Evolutionary conservation across 352 stramenopile genomes (phyloP).

Genomic region (Globisporangium barbulae): DNA sequence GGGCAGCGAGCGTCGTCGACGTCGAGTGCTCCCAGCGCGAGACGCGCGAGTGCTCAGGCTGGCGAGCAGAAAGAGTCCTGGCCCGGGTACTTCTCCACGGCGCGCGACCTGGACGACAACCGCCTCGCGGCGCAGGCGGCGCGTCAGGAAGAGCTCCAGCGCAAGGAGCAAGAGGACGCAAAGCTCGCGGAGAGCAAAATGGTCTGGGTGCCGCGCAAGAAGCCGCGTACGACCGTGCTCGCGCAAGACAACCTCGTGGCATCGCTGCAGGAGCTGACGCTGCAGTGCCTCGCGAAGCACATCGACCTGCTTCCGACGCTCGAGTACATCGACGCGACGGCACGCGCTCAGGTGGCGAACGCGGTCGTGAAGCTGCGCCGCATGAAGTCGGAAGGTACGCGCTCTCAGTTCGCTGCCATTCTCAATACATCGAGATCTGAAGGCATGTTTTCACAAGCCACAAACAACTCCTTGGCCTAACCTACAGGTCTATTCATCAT

Average conservation of each 20-base stretch:
- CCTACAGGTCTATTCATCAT: neutral
- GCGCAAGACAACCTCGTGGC: slow-evolving; percentile 46
- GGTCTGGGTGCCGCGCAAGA: slow-evolving; percentile 50
- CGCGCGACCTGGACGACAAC: slow-evolving; percentile 55
- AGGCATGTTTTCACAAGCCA: neutral
- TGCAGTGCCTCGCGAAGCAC: slow-evolving; percentile 53
- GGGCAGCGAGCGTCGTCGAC: slow-evolving; percentile 12
- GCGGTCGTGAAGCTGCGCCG: slow-evolving; percentile 51
- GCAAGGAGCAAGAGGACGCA: slow-evolving; percentile 25
- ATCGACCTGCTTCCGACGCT: slow-evolving; percentile 67
- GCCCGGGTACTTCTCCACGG: slow-evolving; percentile 78
- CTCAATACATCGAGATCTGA: neutral
- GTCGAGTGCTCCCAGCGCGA: neutral
- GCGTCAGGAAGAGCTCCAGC: slow-evolving; percentile 49
- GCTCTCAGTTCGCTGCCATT: neutral
- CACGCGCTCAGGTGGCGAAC: slow-evolving; percentile 56
- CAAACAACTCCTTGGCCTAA: neutral
- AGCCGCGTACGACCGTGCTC: slow-evolving; percentile 42
- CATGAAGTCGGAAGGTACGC: slow-evolving; percentile 51
- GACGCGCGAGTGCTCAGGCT: neutral
- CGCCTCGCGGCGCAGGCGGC: slow-evolving; percentile 55
- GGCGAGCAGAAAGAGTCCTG: slow-evolving; percentile 36
- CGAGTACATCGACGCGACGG: slow-evolving; percentile 62
- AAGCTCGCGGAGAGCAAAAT: slow-evolving; percentile 17
- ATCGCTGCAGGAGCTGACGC: slow-evolving; percentile 48